Evolutionary conservation across 495 filamentous ascomycete species (phyloP).

Genomic region (Tuber magnatum): DNA sequence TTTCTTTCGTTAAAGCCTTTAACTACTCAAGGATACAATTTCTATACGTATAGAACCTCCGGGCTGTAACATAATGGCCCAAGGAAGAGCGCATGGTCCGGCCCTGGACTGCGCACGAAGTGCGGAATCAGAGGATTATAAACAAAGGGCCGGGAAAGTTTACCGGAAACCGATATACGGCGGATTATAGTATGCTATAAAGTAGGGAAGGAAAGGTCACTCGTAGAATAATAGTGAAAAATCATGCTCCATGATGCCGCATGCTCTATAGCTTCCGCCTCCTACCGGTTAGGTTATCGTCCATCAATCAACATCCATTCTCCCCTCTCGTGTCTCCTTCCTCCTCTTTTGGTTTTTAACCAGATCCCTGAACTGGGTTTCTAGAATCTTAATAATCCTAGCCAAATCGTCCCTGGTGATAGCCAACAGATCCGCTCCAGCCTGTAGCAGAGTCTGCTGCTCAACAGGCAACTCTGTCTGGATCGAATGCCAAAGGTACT

Average conservation of each 20-base stretch:
- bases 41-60: background rate
- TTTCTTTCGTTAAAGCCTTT: background rate
- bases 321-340: constrained; percentile 41
- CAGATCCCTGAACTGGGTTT: constrained; percentile 48
- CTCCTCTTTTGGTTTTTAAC: constrained; percentile 37
- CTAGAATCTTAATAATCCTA: constrained; percentile 50
- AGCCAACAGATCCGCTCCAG: constrained; percentile 40
- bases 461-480: constrained; percentile 23
- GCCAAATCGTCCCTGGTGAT: constrained; percentile 46
- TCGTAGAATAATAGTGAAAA: background rate
- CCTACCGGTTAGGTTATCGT: background rate
- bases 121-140: background rate
- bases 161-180: background rate
- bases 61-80: background rate
- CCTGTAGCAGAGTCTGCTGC: constrained; percentile 38
- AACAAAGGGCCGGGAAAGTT: background rate
- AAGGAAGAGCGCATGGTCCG: background rate
- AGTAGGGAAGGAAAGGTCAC: background rate
- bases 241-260: background rate
- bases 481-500: constrained; percentile 37
- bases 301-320: constrained; percentile 26
- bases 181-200: background rate
- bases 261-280: background rate
- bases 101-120: background rate
- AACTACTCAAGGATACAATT: background rate